Evolutionary conservation across 352 stramenopile genomes (phyloP), one percentile per base, ranked within the genome.

Genomic region (Pythium vanterpoolii): DNA sequence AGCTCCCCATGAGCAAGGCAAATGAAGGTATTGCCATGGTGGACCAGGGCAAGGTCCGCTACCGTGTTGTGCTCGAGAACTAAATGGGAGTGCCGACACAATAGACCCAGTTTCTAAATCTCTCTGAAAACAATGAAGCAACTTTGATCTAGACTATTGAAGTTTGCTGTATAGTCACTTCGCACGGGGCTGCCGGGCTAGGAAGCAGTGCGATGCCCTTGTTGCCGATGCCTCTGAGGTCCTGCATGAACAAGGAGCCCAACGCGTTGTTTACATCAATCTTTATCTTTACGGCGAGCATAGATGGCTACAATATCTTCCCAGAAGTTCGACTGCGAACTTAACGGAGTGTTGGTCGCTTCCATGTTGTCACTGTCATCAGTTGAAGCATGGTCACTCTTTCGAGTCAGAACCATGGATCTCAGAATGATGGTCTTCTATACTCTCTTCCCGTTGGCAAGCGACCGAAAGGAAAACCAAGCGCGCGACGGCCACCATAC

Each of bases 41-140:
- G 21, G 44, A 51, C 44, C 44, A 51, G 27, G 44, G 44, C 18
- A 51, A 51, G 44, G 24, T 30, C 5, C 44, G 44, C 18, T 51
- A 38, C 44, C 44, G 44, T 9, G 44, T 51, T 27, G 44, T 51
- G 44, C 44, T 97, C 61, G 89, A 51, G 27, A 51, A 51, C 27
- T 51, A 51, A 31, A 34, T 16, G 10, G 16, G 39, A 5, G 11
- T 40, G 34, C n/a, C 14, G 34, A 5, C n/a, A 3, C 14, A 9
- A 40, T 42, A 42, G 34, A n/a, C 13, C 5, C 10, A 11, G 5
- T 42, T 16, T n/a, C 10, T n/a, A 42, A 42, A 42, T 42, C 6
- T 36, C 31, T 13, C 31, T n/a, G n/a, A n/a, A n/a, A n/a, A n/a
- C n/a, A n/a, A n/a, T n/a, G n/a, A n/a, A n/a, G n/a, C n/a, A n/a